Base-by-base conservation (phyloP, 352 stramenopile species). In the Phytophthora ohioensis region DNA sequence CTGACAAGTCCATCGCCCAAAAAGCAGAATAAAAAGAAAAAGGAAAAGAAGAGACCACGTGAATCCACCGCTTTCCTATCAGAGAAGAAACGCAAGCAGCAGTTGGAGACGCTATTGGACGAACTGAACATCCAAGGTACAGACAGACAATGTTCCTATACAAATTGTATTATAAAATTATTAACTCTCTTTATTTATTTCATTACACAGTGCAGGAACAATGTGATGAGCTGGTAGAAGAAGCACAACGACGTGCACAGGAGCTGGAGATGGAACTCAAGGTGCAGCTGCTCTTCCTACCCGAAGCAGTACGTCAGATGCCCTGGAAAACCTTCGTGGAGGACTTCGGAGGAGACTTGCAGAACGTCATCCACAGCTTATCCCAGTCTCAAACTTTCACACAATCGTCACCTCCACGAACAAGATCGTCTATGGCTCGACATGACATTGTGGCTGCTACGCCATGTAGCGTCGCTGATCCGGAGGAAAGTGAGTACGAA, bases 241-340 rank as follows among this genome's bases (percentile, higher is more conserved):
- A 90, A 21, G 82, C 84, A 34, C 73, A 90, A 58, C 73, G 79
- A 62, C 84, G 82, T 30, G 85, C 79, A 11, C 73, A 85, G 35
- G 87, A 94, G 34, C 72, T 94, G 31, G 69, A 82, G 58, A 86
- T 91, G 78, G 85, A 93, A 61, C 77, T 94, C 35, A 91, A 91
- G 38, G 80, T 94, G 69, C 84, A 94, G 76, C 75, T 94, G 72
- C 78, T 93, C 60, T 91, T 79, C 36, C 62, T 94, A 13, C 87
- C 87, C 17, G 80, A 91, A 54, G 76, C 83, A 5, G 85, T 94
- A 67, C 85, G 84, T 30, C 74, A 80, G 60, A 92, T 94, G 85
- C 76, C 84, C 12, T 93, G 85, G 85, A 90, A 88, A 67, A 92
- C 80, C 42, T 92, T 94, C 64, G 88, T 85, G 43, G 80, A 87